Base-by-base conservation (phyloP, 2,329 filamentous ascomycete species). In the Venturia pyrina region DNA sequence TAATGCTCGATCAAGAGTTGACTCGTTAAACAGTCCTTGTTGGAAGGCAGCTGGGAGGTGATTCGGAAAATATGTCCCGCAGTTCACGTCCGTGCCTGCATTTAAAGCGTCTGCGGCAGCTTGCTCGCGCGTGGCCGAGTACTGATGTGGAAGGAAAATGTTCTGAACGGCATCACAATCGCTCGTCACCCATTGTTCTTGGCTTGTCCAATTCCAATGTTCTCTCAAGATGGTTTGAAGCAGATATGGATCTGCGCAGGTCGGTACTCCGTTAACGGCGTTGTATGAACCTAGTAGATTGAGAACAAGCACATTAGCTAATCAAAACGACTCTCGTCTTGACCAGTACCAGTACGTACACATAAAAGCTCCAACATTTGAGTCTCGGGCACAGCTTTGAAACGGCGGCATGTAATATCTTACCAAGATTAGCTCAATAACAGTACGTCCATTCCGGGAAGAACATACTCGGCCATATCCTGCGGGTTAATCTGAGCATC, bases 391-490 rank as follows among this genome's bases (percentile, higher is more conserved):
- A 64, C 78, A 80, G 40, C 71, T 81, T 70, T 87, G 78, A 75
- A 90, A 90, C 0, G 86, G 82, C 0, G 84, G 86, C 50, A 88
- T 79, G 70, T 88, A 89, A 74, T 89, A 90, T 15, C 15, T 13
- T 13, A 43, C 41, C 11, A 4, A 2, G 28, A 28, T 28, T 28
- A 28, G 28, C 28, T 28, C 28, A 28, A 28, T 4, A 28, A 28
- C 28, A 28, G 28, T 28, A 28, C 28, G 28, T 4, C 28, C 28
- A 28, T 28, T 28, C 28, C 28, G 28, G 28, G 28, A 4, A 28
- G 28, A 28, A 28, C 46, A 21, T 48, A 15, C 70, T 89, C 87
- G 11, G 82, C 80, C 5, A 90, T 75, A 67, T 90, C 87, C 69
- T 89, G 87, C 62, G 79, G 76, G 11, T 79, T 78, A 66, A 87